Percentiles rank a stretch among this genome's conserved stretches.
Evolutionary conservation across 2,329 filamentous ascomycete species (phyloP).

Genomic region (Aureobasidium musti): DNA sequence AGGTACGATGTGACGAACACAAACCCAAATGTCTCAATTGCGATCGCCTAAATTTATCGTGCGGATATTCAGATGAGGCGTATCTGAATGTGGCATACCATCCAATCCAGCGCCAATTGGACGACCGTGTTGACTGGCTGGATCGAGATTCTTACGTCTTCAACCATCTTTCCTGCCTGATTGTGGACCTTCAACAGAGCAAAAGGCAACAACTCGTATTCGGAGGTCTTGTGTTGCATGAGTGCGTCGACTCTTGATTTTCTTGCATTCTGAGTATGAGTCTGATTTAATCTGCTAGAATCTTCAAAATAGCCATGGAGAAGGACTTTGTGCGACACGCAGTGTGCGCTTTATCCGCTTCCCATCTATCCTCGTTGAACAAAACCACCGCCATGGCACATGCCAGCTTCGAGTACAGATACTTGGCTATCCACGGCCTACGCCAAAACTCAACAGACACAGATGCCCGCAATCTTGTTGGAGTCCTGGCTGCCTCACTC

Average conservation of each 20-base stretch:
- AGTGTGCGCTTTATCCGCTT: slow-evolving; percentile 12
- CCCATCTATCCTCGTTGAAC: neutral
- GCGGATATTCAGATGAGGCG: neutral
- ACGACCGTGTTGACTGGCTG: neutral
- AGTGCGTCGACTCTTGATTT: neutral
- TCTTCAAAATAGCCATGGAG: slow-evolving; percentile 3
- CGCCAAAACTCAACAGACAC: neutral
- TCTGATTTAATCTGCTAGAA: neutral
- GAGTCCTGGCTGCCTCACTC: slow-evolving; percentile 6
- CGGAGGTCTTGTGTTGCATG: neutral
- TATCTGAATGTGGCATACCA: neutral
- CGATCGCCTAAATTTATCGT: neutral
- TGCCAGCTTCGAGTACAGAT: neutral
- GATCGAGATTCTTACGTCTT: neutral
- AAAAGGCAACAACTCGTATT: slow-evolving; percentile 4
- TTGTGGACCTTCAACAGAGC: slow-evolving; percentile 2
- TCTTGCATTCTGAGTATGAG: neutral
- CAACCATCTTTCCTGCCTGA: slow-evolving; percentile 5
- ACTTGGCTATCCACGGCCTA: neutral
- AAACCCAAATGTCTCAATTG: slow-evolving; percentile 13
- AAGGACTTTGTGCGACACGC: slow-evolving; percentile 10
- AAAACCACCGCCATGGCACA: slow-evolving; percentile 8
- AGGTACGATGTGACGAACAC: slow-evolving; percentile 5
- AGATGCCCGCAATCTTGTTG: neutral
- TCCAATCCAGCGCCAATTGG: neutral